Evolutionary conservation across 176 grass and related monocot genomes (phyloP), one percentile per base, ranked within the genome.

Genomic region (Avena insularis): DNA sequence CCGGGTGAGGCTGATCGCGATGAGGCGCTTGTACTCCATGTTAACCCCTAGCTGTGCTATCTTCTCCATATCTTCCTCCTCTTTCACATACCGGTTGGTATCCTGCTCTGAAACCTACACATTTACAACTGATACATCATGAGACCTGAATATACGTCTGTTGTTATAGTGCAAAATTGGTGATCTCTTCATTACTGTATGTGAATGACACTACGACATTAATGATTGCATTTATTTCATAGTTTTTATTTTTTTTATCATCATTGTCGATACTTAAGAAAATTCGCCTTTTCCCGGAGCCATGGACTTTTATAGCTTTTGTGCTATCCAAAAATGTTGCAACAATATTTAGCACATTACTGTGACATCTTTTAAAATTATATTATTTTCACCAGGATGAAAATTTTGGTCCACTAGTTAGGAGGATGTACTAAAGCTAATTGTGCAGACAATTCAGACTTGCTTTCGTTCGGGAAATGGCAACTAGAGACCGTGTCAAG

Each of bases 21-120:
- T 95, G 54, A 97, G 89, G 29, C 75, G 85, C 58, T 29, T 88
- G 86, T 97, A 97, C 80, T 92, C 90, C n/a, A 58, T 54, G 67
- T 91, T 80, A 12, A 71, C 57, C 0, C 73, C 84, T 43, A 79
- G 85, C 15, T 78, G 84, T 47, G 55, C 35, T 38, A 75, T 87
- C 51, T 92, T 87, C 82, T 91, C 90, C 14, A 45, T 11, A 49
- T 90, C 88, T 6, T 83, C 84, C 61, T 64, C 91, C 4, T 88
- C 80, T 16, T 95, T 88, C 61, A 29, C 11, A 35, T 71, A 89
- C 19, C 14, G 76, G 4, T 80, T 72, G 8, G 43, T 82, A 53
- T 57, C 60, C 73, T 93, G 82, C 75, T 89, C 71, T n/a, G 89
- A 78, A 56, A 86, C 50, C 84, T 86, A 15, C 40, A 49, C 36